Base-by-base conservation (phyloP, 805 yeast species). In the Sugiyamaella mastotermitis region DNA sequence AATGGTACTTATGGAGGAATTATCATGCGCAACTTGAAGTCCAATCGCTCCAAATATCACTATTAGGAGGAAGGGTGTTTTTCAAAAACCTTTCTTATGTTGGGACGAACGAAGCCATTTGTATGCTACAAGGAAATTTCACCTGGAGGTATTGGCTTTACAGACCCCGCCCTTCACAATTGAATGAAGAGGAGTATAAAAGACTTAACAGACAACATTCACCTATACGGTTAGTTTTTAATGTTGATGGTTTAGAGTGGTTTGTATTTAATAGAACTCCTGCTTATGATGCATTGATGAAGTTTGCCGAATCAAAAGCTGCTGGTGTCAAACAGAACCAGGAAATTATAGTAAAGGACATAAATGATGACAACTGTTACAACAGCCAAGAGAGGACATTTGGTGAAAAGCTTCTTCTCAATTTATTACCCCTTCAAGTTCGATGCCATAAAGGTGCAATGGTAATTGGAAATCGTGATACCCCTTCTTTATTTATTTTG, bases 141-240 rank as follows among this genome's bases (percentile, higher is more conserved):
- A 83, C 94, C 0, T 92, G 97, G 97, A 61, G 94, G 43, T 90
- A 86, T 57, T 92, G 97, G 97, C 64, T 85, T 36, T 61, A 65
- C 3, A 48, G 61, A 22, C 65, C 71, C 9, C 56, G 77, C 37
- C 63, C 61, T 25, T 59, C 65, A 35, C 51, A 38, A 26, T 30
- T 47, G 8, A 36, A 39, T 18, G 35, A 21, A 18, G 22, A 27
- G 13, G 16, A 21, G 19, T 22, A 23, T 23, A 9, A 36, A 35
- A 3, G 30, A 15, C 15, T 16, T n/a, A 5, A 11, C 28, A 32
- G 35, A 21, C 32, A 15, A 13, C 14, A 29, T 11, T 3, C 14
- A 4, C 52, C 51, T 5, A 32, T 40, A 8, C 41, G 57, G 14
- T 24, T 59, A 42, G 49, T 68, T 3, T 53, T 87, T 2, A 69